A percentile compares a stretch with the other conserved stretches of the same genome.
Conservation (phyloP, 495 filamentous ascomycete species). For the Aspergillus sclerotiicarbonarius region DNA sequence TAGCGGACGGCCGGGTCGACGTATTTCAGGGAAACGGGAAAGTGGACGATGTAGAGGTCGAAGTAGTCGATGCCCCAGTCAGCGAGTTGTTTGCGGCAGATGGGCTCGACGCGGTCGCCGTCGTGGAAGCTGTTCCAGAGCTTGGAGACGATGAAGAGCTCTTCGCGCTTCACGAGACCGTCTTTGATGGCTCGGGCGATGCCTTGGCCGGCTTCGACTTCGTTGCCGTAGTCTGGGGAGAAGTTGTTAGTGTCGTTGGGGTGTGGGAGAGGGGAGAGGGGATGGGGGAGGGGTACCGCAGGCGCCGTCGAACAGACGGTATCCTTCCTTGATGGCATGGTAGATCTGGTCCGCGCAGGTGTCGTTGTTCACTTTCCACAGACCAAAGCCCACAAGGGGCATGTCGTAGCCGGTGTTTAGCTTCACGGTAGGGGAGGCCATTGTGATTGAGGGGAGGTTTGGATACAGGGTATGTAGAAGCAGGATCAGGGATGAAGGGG, state of each 20-base stretch:
- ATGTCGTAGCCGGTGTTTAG: slow-evolving; percentile 79
- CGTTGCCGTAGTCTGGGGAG: slow-evolving; percentile 92
- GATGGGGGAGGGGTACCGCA: slow-evolving; percentile 58
- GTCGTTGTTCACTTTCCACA: slow-evolving; percentile 85
- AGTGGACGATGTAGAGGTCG: slow-evolving; percentile 80
- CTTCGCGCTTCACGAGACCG: slow-evolving; percentile 78
- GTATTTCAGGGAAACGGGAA: slow-evolving; percentile 76
- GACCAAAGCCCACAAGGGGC: slow-evolving; percentile 78
- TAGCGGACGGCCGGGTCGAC: slow-evolving; percentile 75
- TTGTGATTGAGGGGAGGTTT: slow-evolving; percentile 1
- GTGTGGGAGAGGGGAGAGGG: neutral
- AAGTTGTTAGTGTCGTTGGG: neutral
- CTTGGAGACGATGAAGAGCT: slow-evolving; percentile 91
- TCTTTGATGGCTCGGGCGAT: slow-evolving; percentile 85
- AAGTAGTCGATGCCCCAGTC: slow-evolving; percentile 87
- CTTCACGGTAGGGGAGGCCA: slow-evolving; percentile 55
- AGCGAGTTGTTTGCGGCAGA: slow-evolving; percentile 66
- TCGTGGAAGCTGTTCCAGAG: slow-evolving; percentile 92
- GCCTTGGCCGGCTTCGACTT: slow-evolving; percentile 78
- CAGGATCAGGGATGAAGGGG: neutral
- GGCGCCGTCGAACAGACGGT: slow-evolving; percentile 83
- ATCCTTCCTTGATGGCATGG: slow-evolving; percentile 85
- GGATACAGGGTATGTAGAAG: neutral
- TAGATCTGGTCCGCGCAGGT: slow-evolving; percentile 79
- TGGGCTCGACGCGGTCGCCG: slow-evolving; percentile 67